phyloP scores from a whole-genome alignment of 1,284 basidiomycete species.

The Afroboletus lepidellus region DNA sequence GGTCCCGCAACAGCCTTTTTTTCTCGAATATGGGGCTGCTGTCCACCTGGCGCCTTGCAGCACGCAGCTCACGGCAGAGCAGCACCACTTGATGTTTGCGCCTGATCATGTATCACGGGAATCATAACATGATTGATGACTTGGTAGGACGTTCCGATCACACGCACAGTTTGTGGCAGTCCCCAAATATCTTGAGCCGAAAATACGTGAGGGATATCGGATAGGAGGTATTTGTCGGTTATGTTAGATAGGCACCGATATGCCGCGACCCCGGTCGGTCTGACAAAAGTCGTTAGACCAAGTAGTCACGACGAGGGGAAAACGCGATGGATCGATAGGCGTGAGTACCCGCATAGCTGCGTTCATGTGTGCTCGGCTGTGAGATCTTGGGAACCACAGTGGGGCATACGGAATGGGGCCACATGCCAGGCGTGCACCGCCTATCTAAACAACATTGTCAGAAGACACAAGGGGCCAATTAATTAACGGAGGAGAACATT shows the following conservation, averaged over 20 bases:
- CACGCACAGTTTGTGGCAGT: constrained; percentile 16
- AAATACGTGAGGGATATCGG: constrained; percentile 7
- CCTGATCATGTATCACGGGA: constrained; percentile 26
- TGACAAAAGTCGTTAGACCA: constrained; percentile 14
- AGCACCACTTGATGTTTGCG: constrained; percentile 7
- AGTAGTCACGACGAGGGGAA: constrained; percentile 19
- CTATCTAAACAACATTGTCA: constrained; percentile 6
- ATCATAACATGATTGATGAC: constrained; percentile 20
- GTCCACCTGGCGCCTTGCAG: constrained; percentile 13
- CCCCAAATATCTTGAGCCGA: constrained; percentile 6
- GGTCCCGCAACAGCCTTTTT: constrained; percentile 9
- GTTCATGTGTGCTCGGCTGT: constrained; percentile 9
- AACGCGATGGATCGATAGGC: constrained; percentile 16
- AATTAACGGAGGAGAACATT: constrained; percentile 20
- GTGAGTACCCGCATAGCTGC: constrained; percentile 3
- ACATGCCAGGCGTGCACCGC: constrained; percentile 6
- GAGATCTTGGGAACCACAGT: constrained; percentile 12
- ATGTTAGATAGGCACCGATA: constrained; percentile 26
- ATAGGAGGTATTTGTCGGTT: constrained; percentile 25
- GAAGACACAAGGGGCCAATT: constrained; percentile 6
- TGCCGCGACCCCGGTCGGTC: constrained; percentile 7
- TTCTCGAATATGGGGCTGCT: constrained; percentile 12
- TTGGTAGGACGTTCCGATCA: constrained; percentile 18
- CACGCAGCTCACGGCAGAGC: constrained; percentile 25
- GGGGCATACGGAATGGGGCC: constrained; percentile 3